Percentiles rank a stretch among this genome's conserved stretches.
These are phyloP conservation scores for Dendrobium nobile DNA, from an alignment of 106 monocot genomes.

Conservation along the genomic window DNA sequence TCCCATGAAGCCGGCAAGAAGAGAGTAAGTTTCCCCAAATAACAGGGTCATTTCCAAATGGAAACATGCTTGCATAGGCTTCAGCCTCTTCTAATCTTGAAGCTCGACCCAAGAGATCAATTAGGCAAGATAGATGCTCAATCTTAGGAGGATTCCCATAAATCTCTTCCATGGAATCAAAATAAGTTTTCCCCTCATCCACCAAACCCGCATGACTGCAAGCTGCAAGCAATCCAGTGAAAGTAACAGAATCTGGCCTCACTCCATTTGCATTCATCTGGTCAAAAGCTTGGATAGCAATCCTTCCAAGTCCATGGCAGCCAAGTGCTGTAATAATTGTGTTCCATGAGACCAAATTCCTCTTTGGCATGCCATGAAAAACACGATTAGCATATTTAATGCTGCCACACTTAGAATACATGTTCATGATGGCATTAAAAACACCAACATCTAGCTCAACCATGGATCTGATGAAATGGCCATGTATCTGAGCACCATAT, in stretches of 20 bases:
- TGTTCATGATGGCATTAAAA: conserved; percentile 53
- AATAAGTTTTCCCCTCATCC: conserved; percentile 35
- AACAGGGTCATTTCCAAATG: conserved; percentile 27
- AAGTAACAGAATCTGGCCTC: conserved; percentile 39
- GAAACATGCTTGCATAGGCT: conserved; percentile 19
- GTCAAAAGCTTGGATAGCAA: conserved; percentile 35
- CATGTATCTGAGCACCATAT: conserved; percentile 51
- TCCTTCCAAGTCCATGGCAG: conserved; percentile 36
- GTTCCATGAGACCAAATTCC: conserved; percentile 65
- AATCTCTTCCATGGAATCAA: conserved; percentile 29
- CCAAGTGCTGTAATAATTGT: conserved; percentile 50
- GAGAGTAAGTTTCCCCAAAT: conserved; percentile 64
- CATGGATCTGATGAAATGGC: conserved; percentile 29
- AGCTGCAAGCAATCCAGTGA: conserved; percentile 44
- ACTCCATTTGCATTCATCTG: conserved; percentile 22
- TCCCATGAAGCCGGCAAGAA: conserved; percentile 42
- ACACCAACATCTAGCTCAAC: conserved; percentile 30
- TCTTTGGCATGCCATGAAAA: conserved; percentile 22
- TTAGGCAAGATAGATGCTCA: conserved; percentile 58
- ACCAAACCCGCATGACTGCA: conserved; percentile 59
- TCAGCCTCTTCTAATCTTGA: conserved; percentile 64
- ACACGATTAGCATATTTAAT: conserved; percentile 24
- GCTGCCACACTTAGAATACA: conserved; percentile 65
- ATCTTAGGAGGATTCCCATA: conserved; percentile 23
- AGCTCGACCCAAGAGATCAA: conserved; percentile 61